phyloP scores from a whole-genome alignment of 352 stramenopile genomes.

The Pythium aphanidermatum region DNA sequence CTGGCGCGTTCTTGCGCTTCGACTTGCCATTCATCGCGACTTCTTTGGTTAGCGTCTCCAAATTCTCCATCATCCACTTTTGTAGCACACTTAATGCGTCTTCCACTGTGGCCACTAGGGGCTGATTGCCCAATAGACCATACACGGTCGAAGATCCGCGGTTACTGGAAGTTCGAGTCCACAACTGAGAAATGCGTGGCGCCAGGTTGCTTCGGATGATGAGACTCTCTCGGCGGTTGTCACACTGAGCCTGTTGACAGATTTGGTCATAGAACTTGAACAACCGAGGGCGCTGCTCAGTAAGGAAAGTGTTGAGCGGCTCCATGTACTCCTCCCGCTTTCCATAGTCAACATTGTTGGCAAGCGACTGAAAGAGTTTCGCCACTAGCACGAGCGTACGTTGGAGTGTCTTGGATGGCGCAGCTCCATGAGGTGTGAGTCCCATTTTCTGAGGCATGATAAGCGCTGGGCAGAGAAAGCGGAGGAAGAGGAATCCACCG shows the following conservation, averaged over 20 bases:
- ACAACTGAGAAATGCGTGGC: slow-evolving; percentile 65
- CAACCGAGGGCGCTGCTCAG: slow-evolving; percentile 45
- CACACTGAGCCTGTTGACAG: slow-evolving; percentile 57
- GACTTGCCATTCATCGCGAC: slow-evolving; percentile 50
- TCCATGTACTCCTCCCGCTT: slow-evolving; percentile 69
- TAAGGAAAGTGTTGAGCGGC: slow-evolving; percentile 69
- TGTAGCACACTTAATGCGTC: slow-evolving; percentile 41
- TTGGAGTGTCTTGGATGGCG: slow-evolving; percentile 44
- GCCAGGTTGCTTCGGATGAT: slow-evolving; percentile 47
- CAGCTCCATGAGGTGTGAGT: slow-evolving; percentile 36
- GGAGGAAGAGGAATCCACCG: slow-evolving; percentile 69
- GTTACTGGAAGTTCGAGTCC: slow-evolving; percentile 12
- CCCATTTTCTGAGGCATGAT: slow-evolving; percentile 70
- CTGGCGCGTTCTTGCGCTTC: slow-evolving; percentile 33
- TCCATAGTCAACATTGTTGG: slow-evolving; percentile 72
- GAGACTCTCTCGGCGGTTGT: slow-evolving; percentile 55
- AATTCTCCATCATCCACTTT: slow-evolving; percentile 40
- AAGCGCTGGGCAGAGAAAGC: slow-evolving; percentile 70
- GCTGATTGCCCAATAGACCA: slow-evolving; percentile 11
- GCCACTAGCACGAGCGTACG: slow-evolving; percentile 68
- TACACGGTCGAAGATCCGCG: slow-evolving; percentile 1
- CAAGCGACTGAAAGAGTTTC: slow-evolving; percentile 77
- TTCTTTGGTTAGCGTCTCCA: slow-evolving; percentile 40
- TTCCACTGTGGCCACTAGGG: slow-evolving; percentile 17
- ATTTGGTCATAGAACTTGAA: slow-evolving; percentile 73